Evolutionary conservation across 495 filamentous ascomycete species (phyloP).

Genomic region (Tetracladium marchalianum): DNA sequence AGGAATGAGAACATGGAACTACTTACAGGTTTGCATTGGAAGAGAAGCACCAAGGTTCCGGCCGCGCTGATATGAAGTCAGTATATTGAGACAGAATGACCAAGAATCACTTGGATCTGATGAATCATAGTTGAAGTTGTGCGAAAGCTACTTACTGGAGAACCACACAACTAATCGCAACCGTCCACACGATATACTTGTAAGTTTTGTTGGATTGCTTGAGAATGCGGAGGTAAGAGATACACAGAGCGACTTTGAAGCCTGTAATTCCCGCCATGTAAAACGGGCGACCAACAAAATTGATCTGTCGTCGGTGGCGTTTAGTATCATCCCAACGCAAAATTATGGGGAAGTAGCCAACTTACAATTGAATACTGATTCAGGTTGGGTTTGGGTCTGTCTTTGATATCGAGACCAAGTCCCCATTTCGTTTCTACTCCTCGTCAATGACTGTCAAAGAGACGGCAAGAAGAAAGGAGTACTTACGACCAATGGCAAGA

Average conservation of each 20-base stretch:
- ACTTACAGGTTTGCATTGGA: conserved; percentile 42
- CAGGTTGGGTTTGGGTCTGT: conserved; percentile 28
- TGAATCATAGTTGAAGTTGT: conserved; percentile 16
- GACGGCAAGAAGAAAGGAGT: conserved; percentile 10
- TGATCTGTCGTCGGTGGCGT: conserved; percentile 18
- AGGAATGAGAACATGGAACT: too few relatives aligned
- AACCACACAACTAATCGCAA: conserved; percentile 31
- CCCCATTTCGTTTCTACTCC: conserved; percentile 33
- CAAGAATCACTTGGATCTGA: too few relatives aligned
- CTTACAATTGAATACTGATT: conserved; percentile 24
- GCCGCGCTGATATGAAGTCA: conserved; percentile 30
- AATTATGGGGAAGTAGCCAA: too few relatives aligned
- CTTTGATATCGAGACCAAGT: conserved; percentile 30
- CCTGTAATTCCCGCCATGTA: conserved; percentile 48
- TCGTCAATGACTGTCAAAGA: conserved; percentile 1
- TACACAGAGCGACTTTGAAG: conserved; percentile 50
- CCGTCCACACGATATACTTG: conserved; percentile 34
- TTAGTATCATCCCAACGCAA: too few relatives aligned
- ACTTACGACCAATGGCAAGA: conserved; percentile 33
- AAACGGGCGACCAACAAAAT: conserved; percentile 48
- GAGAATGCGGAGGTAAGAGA: conserved; percentile 45
- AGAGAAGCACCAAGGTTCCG: conserved; percentile 28
- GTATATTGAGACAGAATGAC: conserved; percentile 31
- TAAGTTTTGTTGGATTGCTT: conserved; percentile 36
- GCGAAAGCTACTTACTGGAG: conserved; percentile 34